A percentile compares a stretch with the other conserved stretches of the same genome.
These are phyloP conservation scores for Saprolegnia diclina DNA, from an alignment of 352 stramenopile genomes.

Conservation along the genomic window DNA sequence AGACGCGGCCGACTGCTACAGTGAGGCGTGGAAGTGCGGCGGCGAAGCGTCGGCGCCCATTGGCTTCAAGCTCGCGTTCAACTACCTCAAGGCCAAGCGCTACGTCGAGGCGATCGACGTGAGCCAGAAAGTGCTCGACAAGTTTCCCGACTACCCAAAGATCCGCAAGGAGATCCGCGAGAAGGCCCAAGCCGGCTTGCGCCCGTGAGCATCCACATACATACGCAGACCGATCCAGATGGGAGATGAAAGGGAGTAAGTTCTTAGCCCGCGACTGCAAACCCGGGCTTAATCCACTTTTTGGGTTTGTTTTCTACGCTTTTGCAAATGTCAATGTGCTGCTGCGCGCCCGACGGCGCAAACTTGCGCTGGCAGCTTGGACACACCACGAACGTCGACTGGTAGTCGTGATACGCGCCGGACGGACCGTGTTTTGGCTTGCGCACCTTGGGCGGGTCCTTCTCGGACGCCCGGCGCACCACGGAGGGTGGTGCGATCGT, in stretches of 20 bases:
- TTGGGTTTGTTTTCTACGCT: slow-evolving; percentile 72
- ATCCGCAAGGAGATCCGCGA: slow-evolving; percentile 93
- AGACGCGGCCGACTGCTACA: slow-evolving; percentile 90
- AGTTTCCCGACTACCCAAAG: slow-evolving; percentile 93
- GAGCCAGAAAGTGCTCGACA: slow-evolving; percentile 88
- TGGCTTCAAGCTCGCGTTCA: slow-evolving; percentile 94
- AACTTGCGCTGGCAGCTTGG: slow-evolving; percentile 77
- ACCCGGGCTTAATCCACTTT: slow-evolving; percentile 67
- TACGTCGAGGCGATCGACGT: slow-evolving; percentile 89
- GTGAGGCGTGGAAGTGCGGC: slow-evolving; percentile 82
- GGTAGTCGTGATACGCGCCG: slow-evolving; percentile 69
- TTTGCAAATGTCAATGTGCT: slow-evolving; percentile 84
- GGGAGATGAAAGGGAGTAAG: no score
- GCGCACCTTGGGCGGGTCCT: slow-evolving; percentile 1
- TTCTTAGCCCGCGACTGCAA: slow-evolving; percentile 56
- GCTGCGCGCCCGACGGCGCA: slow-evolving; percentile 66
- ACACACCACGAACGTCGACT: slow-evolving; percentile 73
- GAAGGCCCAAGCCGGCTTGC: slow-evolving; percentile 85
- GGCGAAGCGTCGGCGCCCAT: slow-evolving; percentile 82
- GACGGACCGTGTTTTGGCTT: slow-evolving; percentile 38
- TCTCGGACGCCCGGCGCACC: neutral
- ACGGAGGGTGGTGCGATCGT: neutral
- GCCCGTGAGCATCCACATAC: slow-evolving; percentile 48
- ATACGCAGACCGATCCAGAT: slow-evolving; percentile 7
- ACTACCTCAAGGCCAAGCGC: slow-evolving; percentile 93